phyloP scores from a whole-genome alignment of 352 stramenopile species.

The Globisporangium cylindrosporum region DNA sequence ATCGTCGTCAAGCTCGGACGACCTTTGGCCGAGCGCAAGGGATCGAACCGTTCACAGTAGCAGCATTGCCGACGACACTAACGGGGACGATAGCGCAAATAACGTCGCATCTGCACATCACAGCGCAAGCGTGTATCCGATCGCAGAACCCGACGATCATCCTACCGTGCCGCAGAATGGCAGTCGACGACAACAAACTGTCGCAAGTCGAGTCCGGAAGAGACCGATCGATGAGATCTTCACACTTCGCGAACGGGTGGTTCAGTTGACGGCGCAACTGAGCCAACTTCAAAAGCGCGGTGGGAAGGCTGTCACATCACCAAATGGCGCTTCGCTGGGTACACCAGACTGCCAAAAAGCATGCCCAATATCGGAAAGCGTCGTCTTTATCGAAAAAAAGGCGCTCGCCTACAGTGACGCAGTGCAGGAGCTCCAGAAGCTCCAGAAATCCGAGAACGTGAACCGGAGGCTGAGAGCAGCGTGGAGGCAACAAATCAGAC shows the following conservation, averaged over 20 bases:
- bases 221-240: conserved; percentile 5
- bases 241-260: conserved; percentile 4
- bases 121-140: not conserved
- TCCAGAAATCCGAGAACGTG: conserved; percentile 32
- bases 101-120: not conserved
- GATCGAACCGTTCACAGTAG: not conserved
- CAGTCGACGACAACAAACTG: not conserved
- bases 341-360: no score
- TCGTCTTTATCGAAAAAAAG: not conserved
- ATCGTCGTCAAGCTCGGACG: not conserved
- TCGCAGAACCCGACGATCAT: not conserved
- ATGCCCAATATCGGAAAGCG: not conserved
- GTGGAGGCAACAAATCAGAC: conserved; percentile 36
- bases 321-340: no score
- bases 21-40: not conserved
- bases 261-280: conserved; percentile 1
- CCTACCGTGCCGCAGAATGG: not conserved
- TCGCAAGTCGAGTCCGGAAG: not conserved
- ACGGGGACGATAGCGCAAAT: not conserved
- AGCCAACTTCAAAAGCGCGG: not conserved
- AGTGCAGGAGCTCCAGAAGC: conserved; percentile 36
- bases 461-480: conserved; percentile 38
- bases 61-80: not conserved
- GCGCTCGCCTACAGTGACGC: conserved; percentile 31
- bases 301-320: no score